phyloP scores from a whole-genome alignment of 495 filamentous ascomycete species.

The Hypoxylon lienhwacheense region DNA sequence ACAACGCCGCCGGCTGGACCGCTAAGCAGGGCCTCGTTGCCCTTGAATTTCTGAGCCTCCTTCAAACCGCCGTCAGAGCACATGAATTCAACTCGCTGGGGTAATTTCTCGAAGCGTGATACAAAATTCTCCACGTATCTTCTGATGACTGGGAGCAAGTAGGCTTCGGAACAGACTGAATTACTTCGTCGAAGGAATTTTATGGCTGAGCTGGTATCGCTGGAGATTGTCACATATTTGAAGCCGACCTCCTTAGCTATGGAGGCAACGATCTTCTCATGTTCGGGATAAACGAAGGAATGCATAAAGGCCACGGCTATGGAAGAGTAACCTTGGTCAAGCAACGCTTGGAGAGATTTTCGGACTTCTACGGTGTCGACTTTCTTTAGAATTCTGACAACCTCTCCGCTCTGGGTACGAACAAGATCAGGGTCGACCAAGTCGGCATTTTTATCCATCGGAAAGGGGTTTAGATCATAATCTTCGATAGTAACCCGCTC shows the following conservation, averaged over 20 bases:
- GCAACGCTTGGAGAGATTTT: background rate
- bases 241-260: background rate
- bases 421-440: slow-evolving; percentile 34
- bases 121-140: background rate
- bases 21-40: background rate
- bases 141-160: background rate
- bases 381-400: slow-evolving; percentile 32
- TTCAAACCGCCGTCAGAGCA: background rate
- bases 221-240: background rate
- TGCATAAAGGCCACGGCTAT: background rate
- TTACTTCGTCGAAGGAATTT: background rate
- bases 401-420: slow-evolving; percentile 35
- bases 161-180: background rate
- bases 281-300: background rate
- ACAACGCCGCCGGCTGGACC: slow-evolving; percentile 77
- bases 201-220: background rate
- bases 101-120: background rate
- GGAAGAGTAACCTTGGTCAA: background rate
- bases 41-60: background rate
- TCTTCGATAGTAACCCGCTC: slow-evolving; percentile 85
- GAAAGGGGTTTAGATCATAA: slow-evolving; percentile 48
- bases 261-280: background rate
- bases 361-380: background rate
- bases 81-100: background rate
- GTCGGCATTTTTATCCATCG: slow-evolving; percentile 46